Conservation (phyloP, 129 eudicot genomes). For the Helichrysum umbraculigerum region DNA sequence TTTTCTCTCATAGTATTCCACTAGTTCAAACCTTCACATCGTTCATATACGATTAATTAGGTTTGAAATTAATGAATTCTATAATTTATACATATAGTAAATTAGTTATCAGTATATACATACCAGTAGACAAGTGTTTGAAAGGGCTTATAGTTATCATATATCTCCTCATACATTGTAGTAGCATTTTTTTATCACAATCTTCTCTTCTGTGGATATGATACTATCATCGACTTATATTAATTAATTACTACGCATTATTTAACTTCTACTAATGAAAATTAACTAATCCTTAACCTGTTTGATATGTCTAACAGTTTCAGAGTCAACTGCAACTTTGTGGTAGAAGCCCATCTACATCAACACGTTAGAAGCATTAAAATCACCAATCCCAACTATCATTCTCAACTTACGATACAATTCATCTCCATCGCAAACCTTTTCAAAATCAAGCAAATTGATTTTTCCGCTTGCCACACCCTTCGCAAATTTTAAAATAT, state of each 20-base stretch:
- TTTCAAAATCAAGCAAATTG: too few relatives aligned
- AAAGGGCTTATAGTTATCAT: conserved; percentile 46
- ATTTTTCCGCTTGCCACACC: conserved; percentile 18
- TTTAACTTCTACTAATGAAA: not conserved
- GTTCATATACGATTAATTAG: too few relatives aligned
- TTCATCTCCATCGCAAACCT: too few relatives aligned
- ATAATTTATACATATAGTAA: too few relatives aligned
- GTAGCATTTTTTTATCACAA: conserved; percentile 2
- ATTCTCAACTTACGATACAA: not conserved
- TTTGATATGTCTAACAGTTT: conserved; percentile 39
- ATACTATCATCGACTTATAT: not conserved
- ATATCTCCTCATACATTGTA: conserved; percentile 22
- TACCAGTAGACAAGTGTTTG: conserved; percentile 35
- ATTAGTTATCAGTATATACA: too few relatives aligned
- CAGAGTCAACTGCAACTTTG: conserved; percentile 42
- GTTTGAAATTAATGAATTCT: too few relatives aligned
- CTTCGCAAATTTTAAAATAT: conserved; percentile 15
- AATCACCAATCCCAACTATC: conserved; percentile 38
- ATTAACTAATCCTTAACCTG: not conserved
- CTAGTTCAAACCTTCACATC: too few relatives aligned
- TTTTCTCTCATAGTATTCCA: too few relatives aligned
- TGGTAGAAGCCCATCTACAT: conserved; percentile 18
- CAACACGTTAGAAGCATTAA: conserved; percentile 16
- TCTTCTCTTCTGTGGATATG: not conserved
- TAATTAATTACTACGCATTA: too few relatives aligned